A percentile compares a stretch with the other conserved stretches of the same genome.
Conservation (phyloP, 495 filamentous ascomycete genomes). For the Xylaria longipes region DNA sequence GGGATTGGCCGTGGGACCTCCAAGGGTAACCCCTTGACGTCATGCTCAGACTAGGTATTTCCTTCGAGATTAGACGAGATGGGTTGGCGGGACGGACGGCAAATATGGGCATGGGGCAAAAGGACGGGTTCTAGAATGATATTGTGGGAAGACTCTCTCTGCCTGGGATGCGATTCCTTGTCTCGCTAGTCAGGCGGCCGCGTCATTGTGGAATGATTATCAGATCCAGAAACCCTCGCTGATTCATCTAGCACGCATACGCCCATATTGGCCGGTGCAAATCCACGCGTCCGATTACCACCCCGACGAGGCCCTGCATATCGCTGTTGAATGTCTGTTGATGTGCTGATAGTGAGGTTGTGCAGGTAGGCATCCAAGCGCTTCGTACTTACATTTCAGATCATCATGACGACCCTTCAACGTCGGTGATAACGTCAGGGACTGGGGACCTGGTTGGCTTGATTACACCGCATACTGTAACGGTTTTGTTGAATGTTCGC, state of each 20-base stretch:
- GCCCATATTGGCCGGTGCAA: slow-evolving; percentile 4
- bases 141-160: slow-evolving; percentile 16
- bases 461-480: slow-evolving; percentile 13
- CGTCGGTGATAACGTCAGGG: neutral
- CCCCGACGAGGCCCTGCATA: neutral
- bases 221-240: slow-evolving; percentile 18
- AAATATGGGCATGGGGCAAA: slow-evolving; percentile 17
- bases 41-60: slow-evolving; percentile 5
- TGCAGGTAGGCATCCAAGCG: slow-evolving; percentile 10
- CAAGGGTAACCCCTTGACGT: slow-evolving; percentile 17
- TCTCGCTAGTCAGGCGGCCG: slow-evolving; percentile 23
- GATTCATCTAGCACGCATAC: slow-evolving; percentile 18
- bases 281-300: slow-evolving; percentile 15
- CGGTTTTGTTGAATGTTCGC: neutral
- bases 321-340: neutral
- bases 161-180: slow-evolving; percentile 22
- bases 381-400: neutral
- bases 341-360: neutral
- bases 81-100: slow-evolving; percentile 18
- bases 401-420: slow-evolving; percentile 3
- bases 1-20: neutral
- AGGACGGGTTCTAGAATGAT: slow-evolving; percentile 23
- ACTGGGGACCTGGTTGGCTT: neutral
- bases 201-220: slow-evolving; percentile 27
- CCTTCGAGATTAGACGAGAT: slow-evolving; percentile 14